These are phyloP conservation scores for Zasmidium citrigriseum DNA, from an alignment of 2,329 filamentous ascomycete species.

Conservation along the genomic window DNA sequence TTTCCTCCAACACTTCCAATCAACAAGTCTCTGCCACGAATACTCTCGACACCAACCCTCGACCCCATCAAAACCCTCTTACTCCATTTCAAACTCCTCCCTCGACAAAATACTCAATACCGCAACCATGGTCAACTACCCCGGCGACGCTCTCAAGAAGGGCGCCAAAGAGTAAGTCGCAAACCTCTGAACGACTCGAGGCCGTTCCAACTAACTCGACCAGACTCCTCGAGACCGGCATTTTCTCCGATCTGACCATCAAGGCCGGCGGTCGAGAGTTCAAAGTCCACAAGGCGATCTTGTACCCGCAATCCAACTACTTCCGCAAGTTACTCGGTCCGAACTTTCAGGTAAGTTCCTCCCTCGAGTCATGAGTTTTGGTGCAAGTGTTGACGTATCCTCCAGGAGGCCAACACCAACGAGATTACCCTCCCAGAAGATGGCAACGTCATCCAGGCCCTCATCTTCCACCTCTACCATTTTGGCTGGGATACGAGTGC, in stretches of 20 bases:
- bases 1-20: too few relatives aligned
- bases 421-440: slow-evolving; percentile 18
- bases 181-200: not conserved
- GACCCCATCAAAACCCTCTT: not conserved
- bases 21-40: too few relatives aligned
- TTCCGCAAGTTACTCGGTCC: slow-evolving; percentile 42
- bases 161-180: slow-evolving; percentile 1
- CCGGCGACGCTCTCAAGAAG: not conserved
- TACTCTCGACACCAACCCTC: not conserved
- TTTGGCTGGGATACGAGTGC: slow-evolving; percentile 8
- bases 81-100: not conserved
- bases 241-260: slow-evolving; percentile 47
- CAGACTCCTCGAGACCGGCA: slow-evolving; percentile 10
- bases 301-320: slow-evolving; percentile 44
- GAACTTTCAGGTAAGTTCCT: slow-evolving; percentile 19
- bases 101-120: not conserved
- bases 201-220: not conserved
- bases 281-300: slow-evolving; percentile 43
- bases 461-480: slow-evolving; percentile 26
- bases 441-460: slow-evolving; percentile 13
- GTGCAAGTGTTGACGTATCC: not conserved
- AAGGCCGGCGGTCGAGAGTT: slow-evolving; percentile 41
- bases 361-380: not conserved
- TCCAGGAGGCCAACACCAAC: slow-evolving; percentile 14
- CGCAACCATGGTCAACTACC: not conserved